Evolutionary conservation across 176 grass and related monocot species (phyloP), one percentile per base, ranked within the genome.

Genomic region (Tillandsia fasciculata): DNA sequence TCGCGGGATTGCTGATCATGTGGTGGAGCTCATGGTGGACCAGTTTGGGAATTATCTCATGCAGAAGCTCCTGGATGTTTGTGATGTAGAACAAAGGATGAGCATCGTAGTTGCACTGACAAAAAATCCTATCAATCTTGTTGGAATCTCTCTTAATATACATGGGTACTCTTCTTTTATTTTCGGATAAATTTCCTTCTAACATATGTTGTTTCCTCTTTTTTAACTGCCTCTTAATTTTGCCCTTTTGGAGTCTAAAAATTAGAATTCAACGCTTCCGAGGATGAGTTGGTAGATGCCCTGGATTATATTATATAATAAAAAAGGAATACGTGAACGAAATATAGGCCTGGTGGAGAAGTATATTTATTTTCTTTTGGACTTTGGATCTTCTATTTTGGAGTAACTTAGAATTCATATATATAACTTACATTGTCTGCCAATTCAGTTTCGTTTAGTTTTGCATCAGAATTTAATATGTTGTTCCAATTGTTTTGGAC

Each of bases 21-120:
- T 80, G 58, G 68, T 85, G 17, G 77, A 93, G 82, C 94, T 99
- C 12, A 90, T 89, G 73, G 82, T 88, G 50, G 73, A 99, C 61
- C 84, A 82, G 0, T 99, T 87, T 64, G 94, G 89, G 14, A 99
- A 99, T 74, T 99, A 99, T 68, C 86, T 99, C 26, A 88, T 93
- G 77, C 94, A 99, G 83, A 99, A 93, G 82, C 82, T 99, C 17
- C 73, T 99, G 64, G 66, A 78, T 57, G 77, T 82, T 3, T 99
- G 89, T 58, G 75, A 67, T 70, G 80, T 85, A 69, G 82, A 79
- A 66, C 89, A 99, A 67, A 81, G 82, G 76, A 93, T 71, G 87
- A 66, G 8, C 12, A 72, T 93, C 48, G 68, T 93, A 22, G 69
- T 65, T 69, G 67, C 65, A 14, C 66, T 99, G 63, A 87, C 82